Evolutionary conservation across 1,284 basidiomycete genomes (phyloP).

Genomic region (Melampsora larici-populina): DNA sequence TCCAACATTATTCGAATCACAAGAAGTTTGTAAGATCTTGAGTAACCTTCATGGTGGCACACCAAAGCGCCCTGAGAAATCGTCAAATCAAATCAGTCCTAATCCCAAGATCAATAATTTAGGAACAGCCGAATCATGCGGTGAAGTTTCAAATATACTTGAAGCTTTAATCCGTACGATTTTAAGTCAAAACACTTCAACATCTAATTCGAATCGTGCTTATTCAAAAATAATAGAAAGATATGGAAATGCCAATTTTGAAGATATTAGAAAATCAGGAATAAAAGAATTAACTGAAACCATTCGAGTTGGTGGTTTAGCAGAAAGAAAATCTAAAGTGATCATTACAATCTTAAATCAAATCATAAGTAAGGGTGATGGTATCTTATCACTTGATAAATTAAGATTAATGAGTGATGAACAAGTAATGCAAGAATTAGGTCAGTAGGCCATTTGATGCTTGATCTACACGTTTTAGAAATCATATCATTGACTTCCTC

Average conservation of each 20-base stretch:
- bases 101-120: slow-evolving; percentile 50
- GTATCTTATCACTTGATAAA: slow-evolving; percentile 50
- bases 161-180: slow-evolving; percentile 70
- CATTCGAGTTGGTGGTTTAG: slow-evolving; percentile 68
- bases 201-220: slow-evolving; percentile 64
- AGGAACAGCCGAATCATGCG: slow-evolving; percentile 13
- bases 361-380: slow-evolving; percentile 45
- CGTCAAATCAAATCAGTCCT: slow-evolving; percentile 44
- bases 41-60: slow-evolving; percentile 48
- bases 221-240: slow-evolving; percentile 62
- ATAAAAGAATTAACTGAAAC: slow-evolving; percentile 61
- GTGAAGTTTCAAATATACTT: slow-evolving; percentile 60
- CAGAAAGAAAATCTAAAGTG: slow-evolving; percentile 68
- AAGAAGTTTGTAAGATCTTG: slow-evolving; percentile 49
- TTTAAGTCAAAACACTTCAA: slow-evolving; percentile 70
- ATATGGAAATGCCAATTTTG: slow-evolving; percentile 65
- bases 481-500: not conserved
- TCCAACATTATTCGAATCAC: slow-evolving; percentile 48
- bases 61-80: slow-evolving; percentile 31
- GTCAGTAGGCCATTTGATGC: slow-evolving; percentile 47
- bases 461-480: not conserved
- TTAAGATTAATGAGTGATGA: slow-evolving; percentile 58
- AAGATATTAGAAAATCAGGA: slow-evolving; percentile 62
- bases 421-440: slow-evolving; percentile 62
- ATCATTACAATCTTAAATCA: slow-evolving; percentile 55